Conservation (phyloP, 495 filamentous ascomycete species). For the Evernia prunastri region DNA sequence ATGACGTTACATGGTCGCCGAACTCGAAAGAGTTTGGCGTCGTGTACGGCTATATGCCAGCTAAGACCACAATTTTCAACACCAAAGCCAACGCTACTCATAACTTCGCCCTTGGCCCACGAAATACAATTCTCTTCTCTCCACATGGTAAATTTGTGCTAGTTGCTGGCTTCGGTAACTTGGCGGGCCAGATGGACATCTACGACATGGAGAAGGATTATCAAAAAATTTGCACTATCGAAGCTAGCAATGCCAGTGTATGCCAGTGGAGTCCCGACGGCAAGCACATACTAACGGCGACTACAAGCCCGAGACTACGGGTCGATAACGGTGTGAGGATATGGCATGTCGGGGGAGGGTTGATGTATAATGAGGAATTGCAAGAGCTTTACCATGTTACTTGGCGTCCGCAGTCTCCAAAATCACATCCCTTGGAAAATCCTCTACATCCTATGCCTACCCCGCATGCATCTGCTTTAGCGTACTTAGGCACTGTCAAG, state of each 20-base stretch:
- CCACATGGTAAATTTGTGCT: constrained; percentile 88
- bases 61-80: constrained; percentile 96
- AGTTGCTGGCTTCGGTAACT: constrained; percentile 93
- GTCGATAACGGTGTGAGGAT: constrained; percentile 95
- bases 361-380: constrained; percentile 95
- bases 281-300: constrained; percentile 89
- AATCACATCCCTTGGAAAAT: constrained; percentile 53
- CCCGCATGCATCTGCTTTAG: constrained; percentile 76
- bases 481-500: constrained; percentile 77
- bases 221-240: constrained; percentile 83
- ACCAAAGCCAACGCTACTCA: constrained; percentile 71
- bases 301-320: constrained; percentile 85
- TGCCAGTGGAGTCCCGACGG: constrained; percentile 97
- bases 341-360: constrained; percentile 82
- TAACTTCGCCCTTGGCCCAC: constrained; percentile 73
- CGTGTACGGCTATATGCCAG: constrained; percentile 94
- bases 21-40: constrained; percentile 96
- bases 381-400: constrained; percentile 86
- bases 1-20: constrained; percentile 96
- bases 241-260: constrained; percentile 89
- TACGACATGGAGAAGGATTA: constrained; percentile 93
- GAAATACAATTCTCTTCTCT: constrained; percentile 94
- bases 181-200: constrained; percentile 95
- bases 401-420: constrained; percentile 72
- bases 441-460: constrained; percentile 69